Evolutionary conservation across 345 rosid species (phyloP).

Genomic region (Brassica cretica): DNA sequence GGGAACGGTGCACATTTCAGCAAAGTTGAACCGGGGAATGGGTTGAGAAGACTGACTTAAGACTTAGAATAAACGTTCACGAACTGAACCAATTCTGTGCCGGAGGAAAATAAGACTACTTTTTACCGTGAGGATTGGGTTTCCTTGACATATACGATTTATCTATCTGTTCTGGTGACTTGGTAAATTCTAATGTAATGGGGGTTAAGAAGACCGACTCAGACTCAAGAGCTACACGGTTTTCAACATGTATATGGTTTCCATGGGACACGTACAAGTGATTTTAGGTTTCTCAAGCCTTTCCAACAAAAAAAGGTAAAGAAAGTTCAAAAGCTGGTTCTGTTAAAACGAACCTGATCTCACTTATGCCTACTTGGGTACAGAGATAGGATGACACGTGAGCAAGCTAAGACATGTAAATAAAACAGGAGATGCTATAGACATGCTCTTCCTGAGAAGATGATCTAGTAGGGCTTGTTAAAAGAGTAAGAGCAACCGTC

Average conservation of each 20-base stretch:
- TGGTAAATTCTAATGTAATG: neutral
- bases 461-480: neutral
- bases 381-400: slow-evolving; percentile 21
- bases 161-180: neutral
- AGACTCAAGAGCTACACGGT: neutral
- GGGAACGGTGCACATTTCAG: neutral
- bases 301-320: slow-evolving; percentile 3
- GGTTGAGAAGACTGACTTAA: slow-evolving; percentile 3
- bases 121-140: neutral
- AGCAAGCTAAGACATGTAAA: neutral
- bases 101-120: neutral
- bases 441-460: neutral
- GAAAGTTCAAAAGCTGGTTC: neutral
- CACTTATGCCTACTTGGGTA: slow-evolving; percentile 28
- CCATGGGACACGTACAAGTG: neutral
- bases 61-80: neutral
- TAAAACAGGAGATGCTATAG: neutral
- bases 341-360: slow-evolving; percentile 27
- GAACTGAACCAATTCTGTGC: neutral
- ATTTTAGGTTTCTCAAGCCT: no score
- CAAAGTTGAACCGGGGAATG: neutral
- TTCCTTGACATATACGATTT: slow-evolving; percentile 1
- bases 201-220: neutral
- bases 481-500: no score
- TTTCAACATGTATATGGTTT: neutral